phyloP scores from a whole-genome alignment of 805 yeast genomes.

The Priceomyces fermenticarens region DNA sequence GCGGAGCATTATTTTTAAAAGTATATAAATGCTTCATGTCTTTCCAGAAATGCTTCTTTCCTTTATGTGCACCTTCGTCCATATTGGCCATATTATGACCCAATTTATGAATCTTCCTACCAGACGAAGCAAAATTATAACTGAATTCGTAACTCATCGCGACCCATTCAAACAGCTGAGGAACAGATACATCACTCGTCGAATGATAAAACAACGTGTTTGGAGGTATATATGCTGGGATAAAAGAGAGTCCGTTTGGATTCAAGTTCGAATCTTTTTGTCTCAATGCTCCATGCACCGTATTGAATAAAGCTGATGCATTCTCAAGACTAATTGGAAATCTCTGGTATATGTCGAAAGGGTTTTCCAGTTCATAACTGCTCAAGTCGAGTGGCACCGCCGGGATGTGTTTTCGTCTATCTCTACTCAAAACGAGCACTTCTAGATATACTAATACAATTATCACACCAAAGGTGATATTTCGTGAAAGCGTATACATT shows the following conservation, averaged over 20 bases:
- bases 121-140: conserved; percentile 40
- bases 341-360: not conserved
- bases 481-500: too few species aligned
- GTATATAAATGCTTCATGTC: conserved; percentile 33
- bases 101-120: not conserved
- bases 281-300: conserved; percentile 51
- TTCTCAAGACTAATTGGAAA: conserved; percentile 51
- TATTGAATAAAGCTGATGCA: conserved; percentile 55
- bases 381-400: not conserved
- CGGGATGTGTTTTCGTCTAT: not conserved
- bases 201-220: conserved; percentile 60
- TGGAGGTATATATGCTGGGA: conserved; percentile 59
- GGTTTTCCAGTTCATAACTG: not conserved
- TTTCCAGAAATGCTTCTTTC: conserved; percentile 7
- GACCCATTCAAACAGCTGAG: conserved; percentile 55
- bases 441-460: too few species aligned
- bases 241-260: conserved; percentile 55
- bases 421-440: not conserved
- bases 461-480: too few species aligned
- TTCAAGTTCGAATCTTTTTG: conserved; percentile 49
- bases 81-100: not conserved
- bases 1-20: conserved; percentile 45
- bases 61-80: not conserved
- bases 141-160: conserved; percentile 66
- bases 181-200: conserved; percentile 38